Base-by-base conservation (phyloP, 768 basidiomycete genomes). In the Hygrophoropsis aurantiaca region DNA sequence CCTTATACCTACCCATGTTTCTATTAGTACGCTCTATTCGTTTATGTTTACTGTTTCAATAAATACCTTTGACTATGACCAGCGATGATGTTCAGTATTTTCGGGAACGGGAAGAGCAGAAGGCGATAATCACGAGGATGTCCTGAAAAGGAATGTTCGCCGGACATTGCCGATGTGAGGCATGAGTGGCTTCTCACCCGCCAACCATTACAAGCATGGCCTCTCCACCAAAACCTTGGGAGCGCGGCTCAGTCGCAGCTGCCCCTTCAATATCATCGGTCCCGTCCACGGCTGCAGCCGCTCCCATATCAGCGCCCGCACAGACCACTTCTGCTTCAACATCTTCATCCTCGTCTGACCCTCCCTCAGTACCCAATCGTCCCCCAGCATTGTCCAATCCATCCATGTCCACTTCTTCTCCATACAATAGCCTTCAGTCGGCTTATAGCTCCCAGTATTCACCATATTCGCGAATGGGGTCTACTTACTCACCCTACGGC, bases 171-270 rank as follows among this genome's bases (percentile, higher is more conserved):
- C 27, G 27, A 30, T 30, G 27, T 30, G 27, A 7, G 27, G 27
- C 13, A 7, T 13, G 6, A 6, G 13, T 13, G 27, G 27, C 27
- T 7, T 6, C 7, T 7, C 27, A 30, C 27, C 24, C 24, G 24
- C 26, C 40, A n/a, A 26, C 5, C 15, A 35, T 25, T 18, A 57
- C 66, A 7, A 55, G 64, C 34, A 90, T 91, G 89, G 81, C 78
- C 30, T 89, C 90, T 18, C 90, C 90, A 40, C 90, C 90, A 62
- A 93, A 92, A 64, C 91, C 90, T 55, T 94, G 90, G 91, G 91
- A 94, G 65, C 79, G 82, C 35, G 77, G 79, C 7, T 68, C 70
- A 38, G 58, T 65, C 32, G 67, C 71, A 23, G 58, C 72, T 30
- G 46, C 69, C 24, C 37, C 61, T 19, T 40, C 69, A 19, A 33